Conservation (phyloP, 2,329 filamentous ascomycete species). For the Fusarium bactridioides region DNA sequence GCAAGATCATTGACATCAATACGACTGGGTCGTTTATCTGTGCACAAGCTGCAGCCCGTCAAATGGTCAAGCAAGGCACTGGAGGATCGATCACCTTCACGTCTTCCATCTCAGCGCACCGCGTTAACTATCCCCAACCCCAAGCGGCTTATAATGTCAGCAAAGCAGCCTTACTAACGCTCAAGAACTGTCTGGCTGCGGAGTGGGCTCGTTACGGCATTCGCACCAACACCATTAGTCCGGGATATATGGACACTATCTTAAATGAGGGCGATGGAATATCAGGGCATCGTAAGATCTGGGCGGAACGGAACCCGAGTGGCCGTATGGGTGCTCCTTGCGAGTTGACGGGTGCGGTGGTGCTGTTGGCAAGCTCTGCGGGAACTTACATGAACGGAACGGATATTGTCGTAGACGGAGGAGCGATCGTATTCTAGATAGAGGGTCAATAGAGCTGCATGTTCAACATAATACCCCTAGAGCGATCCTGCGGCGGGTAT, state of each 20-base stretch:
- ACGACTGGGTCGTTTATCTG: background rate
- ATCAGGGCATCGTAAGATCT: background rate
- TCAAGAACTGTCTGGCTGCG: background rate
- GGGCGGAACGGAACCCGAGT: background rate
- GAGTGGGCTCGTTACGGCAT: background rate
- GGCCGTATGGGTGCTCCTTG: background rate
- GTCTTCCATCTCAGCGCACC: background rate
- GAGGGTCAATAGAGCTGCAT: background rate
- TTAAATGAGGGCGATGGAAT: background rate
- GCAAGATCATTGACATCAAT: background rate
- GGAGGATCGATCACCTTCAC: background rate
- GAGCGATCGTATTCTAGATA: background rate
- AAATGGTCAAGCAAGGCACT: background rate
- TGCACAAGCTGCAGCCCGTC: background rate
- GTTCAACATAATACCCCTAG: no score
- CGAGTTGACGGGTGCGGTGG: background rate
- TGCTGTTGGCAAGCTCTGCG: background rate
- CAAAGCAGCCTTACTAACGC: background rate
- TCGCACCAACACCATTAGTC: background rate
- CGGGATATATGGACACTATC: background rate
- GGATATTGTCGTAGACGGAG: background rate
- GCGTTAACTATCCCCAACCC: background rate
- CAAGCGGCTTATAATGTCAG: background rate
- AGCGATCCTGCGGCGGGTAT: no score
- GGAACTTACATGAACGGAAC: background rate